Evolutionary conservation across 257 asterid genomes (phyloP).

Genomic region (Solanum chilense): DNA sequence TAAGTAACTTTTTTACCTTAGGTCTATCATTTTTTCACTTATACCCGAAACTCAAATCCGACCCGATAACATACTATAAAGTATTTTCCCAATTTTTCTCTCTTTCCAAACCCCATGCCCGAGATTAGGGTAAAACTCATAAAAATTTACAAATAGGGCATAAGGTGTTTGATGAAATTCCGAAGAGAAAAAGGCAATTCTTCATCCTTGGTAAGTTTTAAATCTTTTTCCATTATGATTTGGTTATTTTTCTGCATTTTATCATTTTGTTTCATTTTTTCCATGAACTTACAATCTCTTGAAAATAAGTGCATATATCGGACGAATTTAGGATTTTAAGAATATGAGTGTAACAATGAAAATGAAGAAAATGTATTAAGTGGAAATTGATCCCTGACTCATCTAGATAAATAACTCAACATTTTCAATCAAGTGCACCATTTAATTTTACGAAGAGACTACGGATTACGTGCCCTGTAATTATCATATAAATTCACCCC

Average conservation of each 20-base stretch:
- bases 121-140: too few relatives aligned
- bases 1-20: too few relatives aligned
- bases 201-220: not conserved
- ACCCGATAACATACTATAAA: too few relatives aligned
- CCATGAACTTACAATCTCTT: not conserved
- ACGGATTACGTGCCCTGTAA: fast-evolving
- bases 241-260: not conserved
- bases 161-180: not conserved
- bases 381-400: not conserved
- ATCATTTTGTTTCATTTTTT: not conserved
- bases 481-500: not conserved
- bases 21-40: too few relatives aligned
- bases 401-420: not conserved
- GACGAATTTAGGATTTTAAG: not conserved
- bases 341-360: not conserved
- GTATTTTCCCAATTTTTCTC: too few relatives aligned
- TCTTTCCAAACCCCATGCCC: too few relatives aligned
- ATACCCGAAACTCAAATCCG: too few relatives aligned
- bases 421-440: not conserved
- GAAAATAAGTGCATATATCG: not conserved
- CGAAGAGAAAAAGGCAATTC: not conserved
- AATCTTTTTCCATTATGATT: not conserved
- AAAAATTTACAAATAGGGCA: not conserved
- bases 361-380: not conserved
- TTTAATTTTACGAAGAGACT: not conserved